Conservation (phyloP, 179 eudicot genomes). For the Beta corolliflora region DNA sequence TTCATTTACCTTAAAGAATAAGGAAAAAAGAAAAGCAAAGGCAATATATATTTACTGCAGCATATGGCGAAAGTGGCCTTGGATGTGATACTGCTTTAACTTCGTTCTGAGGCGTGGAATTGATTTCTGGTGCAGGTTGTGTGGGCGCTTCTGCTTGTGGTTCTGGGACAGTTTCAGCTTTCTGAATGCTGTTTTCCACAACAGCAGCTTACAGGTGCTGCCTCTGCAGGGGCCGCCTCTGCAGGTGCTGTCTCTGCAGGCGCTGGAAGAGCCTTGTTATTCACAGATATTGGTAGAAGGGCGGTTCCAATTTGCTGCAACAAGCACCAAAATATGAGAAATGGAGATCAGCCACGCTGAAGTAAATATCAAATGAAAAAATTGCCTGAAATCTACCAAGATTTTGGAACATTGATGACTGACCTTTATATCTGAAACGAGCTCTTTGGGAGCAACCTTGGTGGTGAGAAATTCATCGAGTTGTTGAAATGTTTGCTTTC, state of each 20-base stretch:
- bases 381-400: too few species aligned
- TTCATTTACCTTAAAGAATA: background rate
- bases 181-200: conserved; percentile 29
- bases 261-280: conserved; percentile 69
- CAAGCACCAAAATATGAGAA: background rate
- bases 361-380: background rate
- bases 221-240: too few species aligned
- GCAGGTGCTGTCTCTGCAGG: conserved; percentile 33
- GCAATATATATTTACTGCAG: conserved; percentile 40
- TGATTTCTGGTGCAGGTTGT: conserved; percentile 45
- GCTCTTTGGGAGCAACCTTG: conserved; percentile 75
- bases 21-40: background rate
- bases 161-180: conserved; percentile 41
- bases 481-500: conserved; percentile 76
- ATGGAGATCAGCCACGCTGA: background rate
- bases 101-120: conserved; percentile 55
- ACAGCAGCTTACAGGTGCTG: background rate
- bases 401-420: background rate
- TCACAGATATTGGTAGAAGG: conserved; percentile 54
- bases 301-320: conserved; percentile 86
- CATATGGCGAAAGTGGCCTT: conserved; percentile 83
- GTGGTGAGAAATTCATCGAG: conserved; percentile 68
- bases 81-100: conserved; percentile 52
- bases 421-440: conserved; percentile 81
- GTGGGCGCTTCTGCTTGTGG: conserved; percentile 32